Percentiles rank a stretch among this genome's conserved stretches.
Evolutionary conservation across 2,329 filamentous ascomycete species (phyloP).

Genomic region (Westerdykella ornata): DNA sequence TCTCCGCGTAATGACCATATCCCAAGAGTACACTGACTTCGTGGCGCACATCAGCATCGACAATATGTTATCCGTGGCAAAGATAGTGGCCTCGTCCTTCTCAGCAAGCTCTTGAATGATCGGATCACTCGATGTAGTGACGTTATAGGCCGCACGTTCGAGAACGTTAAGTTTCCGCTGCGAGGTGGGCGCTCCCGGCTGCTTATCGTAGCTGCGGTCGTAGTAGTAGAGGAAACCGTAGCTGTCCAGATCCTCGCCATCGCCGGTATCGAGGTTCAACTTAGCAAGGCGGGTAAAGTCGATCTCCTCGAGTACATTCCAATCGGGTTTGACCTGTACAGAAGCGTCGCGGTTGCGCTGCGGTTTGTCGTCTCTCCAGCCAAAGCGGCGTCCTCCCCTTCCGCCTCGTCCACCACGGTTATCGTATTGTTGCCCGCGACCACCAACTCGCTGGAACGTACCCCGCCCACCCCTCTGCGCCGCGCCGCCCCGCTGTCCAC

Average conservation of each 20-base stretch:
- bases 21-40: slow-evolving; percentile 96
- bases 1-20: slow-evolving; percentile 87
- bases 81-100: slow-evolving; percentile 92
- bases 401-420: slow-evolving; percentile 62
- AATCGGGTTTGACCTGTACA: slow-evolving; percentile 92
- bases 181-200: slow-evolving; percentile 71
- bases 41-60: slow-evolving; percentile 99
- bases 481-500: slow-evolving; percentile 67
- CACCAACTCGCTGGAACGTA: slow-evolving; percentile 65
- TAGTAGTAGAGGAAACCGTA: slow-evolving; percentile 99
- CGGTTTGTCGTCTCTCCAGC: slow-evolving; percentile 99
- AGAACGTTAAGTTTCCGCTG: slow-evolving; percentile 83
- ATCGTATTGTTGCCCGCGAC: slow-evolving; percentile 62
- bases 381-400: slow-evolving; percentile 77
- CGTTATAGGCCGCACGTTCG: slow-evolving; percentile 95
- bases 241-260: slow-evolving; percentile 88
- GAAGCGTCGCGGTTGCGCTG: slow-evolving; percentile 92
- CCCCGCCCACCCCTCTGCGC: slow-evolving; percentile 65
- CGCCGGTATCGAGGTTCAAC: slow-evolving; percentile 89
- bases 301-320: slow-evolving; percentile 94
- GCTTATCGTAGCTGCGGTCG: slow-evolving; percentile 91
- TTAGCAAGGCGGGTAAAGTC: slow-evolving; percentile 94
- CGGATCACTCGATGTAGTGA: slow-evolving; percentile 91
- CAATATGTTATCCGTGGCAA: slow-evolving; percentile 92
- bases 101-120: slow-evolving; percentile 96